Evolutionary conservation across 345 rosid genomes (phyloP).

Genomic region (Citrus glauca): DNA sequence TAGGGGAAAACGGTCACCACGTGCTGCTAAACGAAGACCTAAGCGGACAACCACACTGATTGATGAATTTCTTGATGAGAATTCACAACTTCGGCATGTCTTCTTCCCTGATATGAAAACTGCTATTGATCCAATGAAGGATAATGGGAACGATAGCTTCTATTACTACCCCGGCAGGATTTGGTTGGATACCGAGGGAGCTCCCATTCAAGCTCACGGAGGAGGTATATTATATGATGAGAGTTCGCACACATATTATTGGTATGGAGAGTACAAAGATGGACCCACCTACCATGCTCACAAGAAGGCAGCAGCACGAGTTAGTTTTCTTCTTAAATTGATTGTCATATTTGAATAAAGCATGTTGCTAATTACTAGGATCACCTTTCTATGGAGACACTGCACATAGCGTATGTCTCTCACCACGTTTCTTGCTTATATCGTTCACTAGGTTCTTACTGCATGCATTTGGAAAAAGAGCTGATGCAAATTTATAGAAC

Average conservation of each 20-base stretch:
- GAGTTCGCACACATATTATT: slow-evolving; percentile 56
- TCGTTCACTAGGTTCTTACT: not conserved
- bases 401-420: not conserved
- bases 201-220: slow-evolving; percentile 95
- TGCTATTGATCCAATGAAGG: slow-evolving; percentile 58
- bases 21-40: slow-evolving; percentile 76
- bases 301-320: slow-evolving; percentile 80
- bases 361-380: not conserved
- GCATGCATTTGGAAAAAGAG: not conserved
- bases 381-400: not conserved
- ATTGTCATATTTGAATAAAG: slow-evolving; percentile 8
- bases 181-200: slow-evolving; percentile 92
- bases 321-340: slow-evolving; percentile 32
- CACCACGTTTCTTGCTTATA: not conserved
- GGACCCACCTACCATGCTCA: slow-evolving; percentile 85
- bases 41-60: slow-evolving; percentile 62
- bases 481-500: slow-evolving; percentile 7
- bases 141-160: slow-evolving; percentile 45
- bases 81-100: slow-evolving; percentile 66
- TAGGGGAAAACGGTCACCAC: slow-evolving; percentile 76
- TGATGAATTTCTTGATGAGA: slow-evolving; percentile 97
- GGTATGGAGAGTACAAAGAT: slow-evolving; percentile 96
- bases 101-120: slow-evolving; percentile 75
- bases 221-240: slow-evolving; percentile 74
- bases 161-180: slow-evolving; percentile 67